Conservation (phyloP, 495 filamentous ascomycete species). For the Penicillium arizonense region DNA sequence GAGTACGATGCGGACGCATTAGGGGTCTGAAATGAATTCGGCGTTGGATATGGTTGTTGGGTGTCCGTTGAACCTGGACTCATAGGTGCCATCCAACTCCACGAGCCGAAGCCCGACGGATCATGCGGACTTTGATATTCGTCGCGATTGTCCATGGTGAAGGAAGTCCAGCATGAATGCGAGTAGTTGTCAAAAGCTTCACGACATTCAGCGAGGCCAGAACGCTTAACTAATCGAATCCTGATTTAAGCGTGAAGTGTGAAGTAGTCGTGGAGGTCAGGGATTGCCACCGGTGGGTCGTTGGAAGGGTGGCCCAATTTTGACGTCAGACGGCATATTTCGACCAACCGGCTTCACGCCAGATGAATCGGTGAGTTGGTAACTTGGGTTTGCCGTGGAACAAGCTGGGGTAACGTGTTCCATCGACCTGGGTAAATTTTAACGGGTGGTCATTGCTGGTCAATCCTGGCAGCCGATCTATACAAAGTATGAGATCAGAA, state of each 20-base stretch:
- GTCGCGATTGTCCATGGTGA: background rate
- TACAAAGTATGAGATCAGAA: background rate
- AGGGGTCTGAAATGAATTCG: background rate
- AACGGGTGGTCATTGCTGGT: no score
- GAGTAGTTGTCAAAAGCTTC: background rate
- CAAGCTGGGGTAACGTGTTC: no score
- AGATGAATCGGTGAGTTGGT: no score
- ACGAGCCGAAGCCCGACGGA: background rate
- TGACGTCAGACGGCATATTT: background rate
- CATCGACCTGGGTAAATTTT: no score
- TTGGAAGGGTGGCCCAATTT: background rate
- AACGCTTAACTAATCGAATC: no score
- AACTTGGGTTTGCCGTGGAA: no score
- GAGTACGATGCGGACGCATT: background rate
- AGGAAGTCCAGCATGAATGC: background rate
- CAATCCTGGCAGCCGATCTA: no score
- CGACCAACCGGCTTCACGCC: background rate
- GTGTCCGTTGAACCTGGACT: background rate
- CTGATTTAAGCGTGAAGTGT: no score
- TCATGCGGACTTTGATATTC: background rate
- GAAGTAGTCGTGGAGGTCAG: no score
- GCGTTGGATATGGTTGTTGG: conserved; percentile 1
- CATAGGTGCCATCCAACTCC: background rate
- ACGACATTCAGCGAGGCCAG: no score
- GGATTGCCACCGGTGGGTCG: background rate